Percentiles rank a stretch among this genome's conserved stretches.
These are phyloP conservation scores for Clathrus columnatus DNA, from an alignment of 768 basidiomycete genomes.

Conservation along the genomic window DNA sequence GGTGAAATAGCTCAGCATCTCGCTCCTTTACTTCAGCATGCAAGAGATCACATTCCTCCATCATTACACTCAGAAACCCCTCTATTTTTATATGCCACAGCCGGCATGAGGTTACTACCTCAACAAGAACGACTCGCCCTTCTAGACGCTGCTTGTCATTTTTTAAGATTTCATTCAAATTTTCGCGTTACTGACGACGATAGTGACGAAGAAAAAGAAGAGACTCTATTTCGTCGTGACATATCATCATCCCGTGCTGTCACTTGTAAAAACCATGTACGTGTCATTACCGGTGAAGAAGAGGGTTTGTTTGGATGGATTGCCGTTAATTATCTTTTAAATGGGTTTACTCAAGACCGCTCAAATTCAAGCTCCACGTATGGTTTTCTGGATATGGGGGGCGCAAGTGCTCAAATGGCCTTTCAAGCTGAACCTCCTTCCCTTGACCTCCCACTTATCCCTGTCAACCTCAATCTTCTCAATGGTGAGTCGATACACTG, in stretches of 20 bases:
- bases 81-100: constrained; percentile 89
- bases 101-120: constrained; percentile 88
- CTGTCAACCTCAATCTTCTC: constrained; percentile 73
- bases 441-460: constrained; percentile 56
- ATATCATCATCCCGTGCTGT: background rate
- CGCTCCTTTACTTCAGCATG: constrained; percentile 75
- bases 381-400: constrained; percentile 99
- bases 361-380: constrained; percentile 60
- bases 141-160: constrained; percentile 67
- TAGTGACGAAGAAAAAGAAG: background rate
- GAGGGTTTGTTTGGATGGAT: constrained; percentile 99
- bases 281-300: constrained; percentile 95
- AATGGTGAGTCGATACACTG: constrained; percentile 83
- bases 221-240: background rate
- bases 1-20: constrained; percentile 69
- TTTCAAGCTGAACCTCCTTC: constrained; percentile 43
- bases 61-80: constrained; percentile 80
- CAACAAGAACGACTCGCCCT: constrained; percentile 60
- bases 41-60: constrained; percentile 74
- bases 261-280: constrained; percentile 32
- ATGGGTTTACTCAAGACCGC: constrained; percentile 59
- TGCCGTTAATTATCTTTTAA: constrained; percentile 97
- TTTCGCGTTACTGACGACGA: constrained; percentile 31
- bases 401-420: constrained; percentile 97
- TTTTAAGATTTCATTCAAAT: constrained; percentile 62